Evolutionary conservation across 139 green algal genomes (phyloP).

Genomic region (Chlorella vulgaris): DNA sequence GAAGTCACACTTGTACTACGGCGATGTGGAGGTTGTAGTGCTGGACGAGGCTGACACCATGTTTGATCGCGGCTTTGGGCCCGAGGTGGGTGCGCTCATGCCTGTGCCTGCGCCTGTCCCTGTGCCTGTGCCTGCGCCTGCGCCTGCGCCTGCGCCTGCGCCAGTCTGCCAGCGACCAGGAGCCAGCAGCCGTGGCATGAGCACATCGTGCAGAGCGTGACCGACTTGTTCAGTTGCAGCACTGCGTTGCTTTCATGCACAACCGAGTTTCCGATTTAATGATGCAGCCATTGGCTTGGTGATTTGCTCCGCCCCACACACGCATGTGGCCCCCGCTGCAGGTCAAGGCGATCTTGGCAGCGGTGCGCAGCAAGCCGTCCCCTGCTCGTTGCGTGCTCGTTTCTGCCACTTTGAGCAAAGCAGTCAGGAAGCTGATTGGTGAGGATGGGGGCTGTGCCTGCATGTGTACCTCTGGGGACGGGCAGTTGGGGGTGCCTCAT

Average conservation of each 20-base stretch:
- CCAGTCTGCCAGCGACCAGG: too few relatives aligned
- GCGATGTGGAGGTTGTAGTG: constrained; percentile 83
- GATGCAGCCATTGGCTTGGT: too few relatives aligned
- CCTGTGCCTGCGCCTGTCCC: neutral
- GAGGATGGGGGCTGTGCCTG: neutral
- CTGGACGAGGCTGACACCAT: constrained; percentile 99
- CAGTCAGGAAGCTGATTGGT: constrained; percentile 42
- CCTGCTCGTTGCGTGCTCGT: constrained; percentile 83
- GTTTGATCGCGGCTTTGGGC: constrained; percentile 75
- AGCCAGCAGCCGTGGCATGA: too few relatives aligned
- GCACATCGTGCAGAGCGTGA: too few relatives aligned
- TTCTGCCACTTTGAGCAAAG: constrained; percentile 88
- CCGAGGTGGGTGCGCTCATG: constrained; percentile 45
- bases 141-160: neutral
- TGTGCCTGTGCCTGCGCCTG: neutral
- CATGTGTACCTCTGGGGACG: neutral
- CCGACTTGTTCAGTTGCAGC: too few relatives aligned
- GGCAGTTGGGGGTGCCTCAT: neutral
- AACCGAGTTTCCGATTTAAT: too few relatives aligned
- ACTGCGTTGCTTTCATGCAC: too few relatives aligned
- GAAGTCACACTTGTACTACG: constrained; percentile 80
- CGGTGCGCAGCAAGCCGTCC: constrained; percentile 62
- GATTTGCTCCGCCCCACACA: too few relatives aligned
- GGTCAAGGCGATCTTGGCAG: constrained; percentile 72
- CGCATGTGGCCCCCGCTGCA: constrained; percentile 43